These are phyloP conservation scores for Xerocomus brunneocitrinus DNA, from an alignment of 768 basidiomycete genomes.

Conservation along the genomic window DNA sequence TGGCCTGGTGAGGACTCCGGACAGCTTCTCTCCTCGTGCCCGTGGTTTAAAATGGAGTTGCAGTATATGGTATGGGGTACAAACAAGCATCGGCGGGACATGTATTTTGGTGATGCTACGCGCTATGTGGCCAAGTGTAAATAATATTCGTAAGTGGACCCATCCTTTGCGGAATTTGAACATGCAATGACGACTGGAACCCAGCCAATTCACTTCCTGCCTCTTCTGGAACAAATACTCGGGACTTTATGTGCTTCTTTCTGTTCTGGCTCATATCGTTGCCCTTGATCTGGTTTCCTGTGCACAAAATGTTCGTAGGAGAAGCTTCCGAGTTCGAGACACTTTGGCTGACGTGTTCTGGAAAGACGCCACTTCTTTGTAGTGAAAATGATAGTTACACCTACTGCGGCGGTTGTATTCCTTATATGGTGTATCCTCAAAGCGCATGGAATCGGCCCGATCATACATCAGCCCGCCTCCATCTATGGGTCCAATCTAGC, in stretches of 20 bases:
- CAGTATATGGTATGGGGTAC: slow-evolving; percentile 76
- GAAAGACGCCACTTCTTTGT: slow-evolving; percentile 73
- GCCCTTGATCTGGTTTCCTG: slow-evolving; percentile 77
- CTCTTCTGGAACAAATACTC: slow-evolving; percentile 70
- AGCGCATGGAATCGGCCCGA: slow-evolving; percentile 73
- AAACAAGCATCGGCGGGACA: slow-evolving; percentile 77
- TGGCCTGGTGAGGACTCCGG: slow-evolving; percentile 55
- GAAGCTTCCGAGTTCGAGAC: slow-evolving; percentile 4
- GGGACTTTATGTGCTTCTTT: slow-evolving; percentile 78
- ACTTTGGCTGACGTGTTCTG: slow-evolving; percentile 10
- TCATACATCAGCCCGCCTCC: slow-evolving; percentile 59
- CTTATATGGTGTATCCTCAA: slow-evolving; percentile 77
- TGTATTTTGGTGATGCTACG: slow-evolving; percentile 72
- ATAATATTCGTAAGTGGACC: slow-evolving; percentile 52
- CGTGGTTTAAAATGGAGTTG: slow-evolving; percentile 10
- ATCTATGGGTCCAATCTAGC: slow-evolving; percentile 63
- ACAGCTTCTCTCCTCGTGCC: slow-evolving; percentile 16
- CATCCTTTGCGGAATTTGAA: not conserved
- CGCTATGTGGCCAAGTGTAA: slow-evolving; percentile 71
- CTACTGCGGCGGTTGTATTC: slow-evolving; percentile 64
- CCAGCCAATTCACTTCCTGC: slow-evolving; percentile 68
- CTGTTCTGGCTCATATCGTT: slow-evolving; percentile 81
- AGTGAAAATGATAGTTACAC: slow-evolving; percentile 68
- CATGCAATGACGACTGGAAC: slow-evolving; percentile 1
- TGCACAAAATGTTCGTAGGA: slow-evolving; percentile 65